Conservation (phyloP, 805 yeast genomes). For the Barnettozyma sp. region DNA sequence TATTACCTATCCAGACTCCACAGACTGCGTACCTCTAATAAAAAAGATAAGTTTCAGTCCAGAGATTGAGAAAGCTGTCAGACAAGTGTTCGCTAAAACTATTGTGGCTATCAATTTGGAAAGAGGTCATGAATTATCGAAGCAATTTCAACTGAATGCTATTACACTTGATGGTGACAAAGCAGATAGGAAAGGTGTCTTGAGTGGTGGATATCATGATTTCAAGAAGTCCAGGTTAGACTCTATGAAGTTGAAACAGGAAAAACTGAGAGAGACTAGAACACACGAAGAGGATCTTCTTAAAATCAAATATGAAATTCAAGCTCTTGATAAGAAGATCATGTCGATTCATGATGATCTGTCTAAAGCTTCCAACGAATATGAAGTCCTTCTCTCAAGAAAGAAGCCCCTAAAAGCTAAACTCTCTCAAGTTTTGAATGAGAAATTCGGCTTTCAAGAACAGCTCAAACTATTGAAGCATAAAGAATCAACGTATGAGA, state of each 20-base stretch:
- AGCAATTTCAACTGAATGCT: slow-evolving; percentile 54
- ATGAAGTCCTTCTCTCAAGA: slow-evolving; percentile 37
- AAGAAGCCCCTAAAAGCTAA: slow-evolving; percentile 39
- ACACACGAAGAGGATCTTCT: slow-evolving; percentile 34
- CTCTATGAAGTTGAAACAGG: slow-evolving; percentile 49
- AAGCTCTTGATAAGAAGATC: slow-evolving; percentile 43
- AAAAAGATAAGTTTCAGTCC: slow-evolving; percentile 61
- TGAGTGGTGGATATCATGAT: slow-evolving; percentile 85
- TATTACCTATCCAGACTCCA: slow-evolving; percentile 53
- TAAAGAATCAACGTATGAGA: slow-evolving; percentile 5
- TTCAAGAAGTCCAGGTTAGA: slow-evolving; percentile 63
- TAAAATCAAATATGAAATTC: slow-evolving; percentile 33
- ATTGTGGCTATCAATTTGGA: slow-evolving; percentile 68
- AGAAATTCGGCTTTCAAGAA: slow-evolving; percentile 38
- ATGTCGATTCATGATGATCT: slow-evolving; percentile 42
- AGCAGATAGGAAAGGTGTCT: slow-evolving; percentile 74
- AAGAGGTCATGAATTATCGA: slow-evolving; percentile 62
- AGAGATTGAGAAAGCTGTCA: slow-evolving; percentile 56
- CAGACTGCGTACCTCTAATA: slow-evolving; percentile 65
- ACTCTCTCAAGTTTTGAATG: slow-evolving; percentile 35
- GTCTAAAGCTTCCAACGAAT: slow-evolving; percentile 27
- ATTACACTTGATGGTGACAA: slow-evolving; percentile 91
- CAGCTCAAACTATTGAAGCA: slow-evolving; percentile 27
- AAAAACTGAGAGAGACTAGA: slow-evolving; percentile 43
- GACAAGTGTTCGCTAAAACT: slow-evolving; percentile 74